Percentiles rank a stretch among this genome's conserved stretches.
phyloP scores from a whole-genome alignment of 441 rosid species.

The Cnidoscolus chayamansa region DNA sequence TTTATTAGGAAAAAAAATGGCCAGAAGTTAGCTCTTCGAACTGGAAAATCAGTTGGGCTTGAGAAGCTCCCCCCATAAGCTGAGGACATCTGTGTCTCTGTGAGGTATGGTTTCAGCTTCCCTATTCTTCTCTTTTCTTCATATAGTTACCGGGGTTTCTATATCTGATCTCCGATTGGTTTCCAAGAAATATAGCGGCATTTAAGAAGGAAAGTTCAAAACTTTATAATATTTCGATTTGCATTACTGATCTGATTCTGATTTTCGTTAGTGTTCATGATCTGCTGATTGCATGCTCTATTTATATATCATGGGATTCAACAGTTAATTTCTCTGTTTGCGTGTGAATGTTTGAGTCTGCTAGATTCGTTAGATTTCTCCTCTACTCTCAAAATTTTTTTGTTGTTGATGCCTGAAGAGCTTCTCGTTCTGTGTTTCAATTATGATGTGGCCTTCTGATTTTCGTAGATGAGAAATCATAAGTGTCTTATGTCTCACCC shows the following conservation, averaged over 20 bases:
- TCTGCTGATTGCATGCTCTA: not conserved
- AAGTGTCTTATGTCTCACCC: too few relatives aligned
- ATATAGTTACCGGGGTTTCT: not conserved
- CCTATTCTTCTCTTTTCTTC: not conserved
- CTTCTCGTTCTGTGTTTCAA: not conserved
- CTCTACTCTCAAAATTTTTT: too few relatives aligned
- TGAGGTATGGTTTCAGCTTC: slow-evolving; percentile 1
- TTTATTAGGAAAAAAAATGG: too few relatives aligned
- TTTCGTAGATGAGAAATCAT: too few relatives aligned
- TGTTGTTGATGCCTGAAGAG: too few relatives aligned
- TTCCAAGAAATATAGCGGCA: not conserved
- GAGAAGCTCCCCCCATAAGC: not conserved
- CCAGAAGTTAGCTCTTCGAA: not conserved
- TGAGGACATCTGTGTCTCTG: not conserved
- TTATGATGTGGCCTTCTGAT: not conserved
- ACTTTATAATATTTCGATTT: not conserved
- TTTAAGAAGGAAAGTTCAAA: not conserved
- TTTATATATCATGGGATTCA: not conserved
- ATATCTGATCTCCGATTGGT: not conserved
- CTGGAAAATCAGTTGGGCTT: too few relatives aligned
- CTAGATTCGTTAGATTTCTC: too few relatives aligned
- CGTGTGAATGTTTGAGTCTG: not conserved
- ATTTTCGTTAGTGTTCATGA: not conserved
- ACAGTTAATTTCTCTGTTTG: not conserved
- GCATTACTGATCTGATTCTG: not conserved